Evolutionary conservation across 2,329 filamentous ascomycete genomes (phyloP), one percentile per base, ranked within the genome.

Genomic region (Neofusicoccum sp.): DNA sequence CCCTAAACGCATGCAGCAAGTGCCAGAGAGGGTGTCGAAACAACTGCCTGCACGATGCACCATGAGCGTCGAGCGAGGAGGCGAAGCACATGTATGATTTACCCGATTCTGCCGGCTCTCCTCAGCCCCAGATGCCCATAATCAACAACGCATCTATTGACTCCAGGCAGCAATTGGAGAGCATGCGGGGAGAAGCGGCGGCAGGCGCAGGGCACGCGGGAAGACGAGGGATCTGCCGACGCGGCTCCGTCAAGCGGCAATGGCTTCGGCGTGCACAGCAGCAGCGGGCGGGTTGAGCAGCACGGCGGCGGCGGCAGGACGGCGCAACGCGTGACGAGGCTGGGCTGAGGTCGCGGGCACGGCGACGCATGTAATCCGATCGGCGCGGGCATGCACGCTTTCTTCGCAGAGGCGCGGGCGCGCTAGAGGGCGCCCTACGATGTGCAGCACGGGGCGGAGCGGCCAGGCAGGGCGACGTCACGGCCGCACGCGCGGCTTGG

Each of bases 41-140:
- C 47, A 34, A 14, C 14, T 7, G 12, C 6, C 47, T 49, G 48
- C 33, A 37, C 31, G 22, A 22, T 22, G 22, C 22, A 22, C 22
- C 22, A 22, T 22, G 22, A 22, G 22, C 22, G 31, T 50, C 31
- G 22, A 50, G 14, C 48, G 31, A 36, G n/a, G 31, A 14, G 33
- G 14, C 14, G 48, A 37, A 49, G 28, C 28, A 14, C 45, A 33
- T 36, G 45, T 45, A 45, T 28, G 41, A 58, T 6, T 39, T n/a
- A 45, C 45, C 54, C 36, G 29, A 12, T 45, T 45, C 54, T 58
- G 39, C 54, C 34, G 2, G 31, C 54, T 45, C 54, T 58, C 54
- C n/a, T 58, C 41, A 45, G 54, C 39, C 45, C 4, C 14, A 43
- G 6, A n/a, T 22, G 22, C 22, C 22, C 22, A 22, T 22, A 22